Evolutionary conservation across 768 basidiomycete genomes (phyloP).

Genomic region (Favolaschia claudopus): DNA sequence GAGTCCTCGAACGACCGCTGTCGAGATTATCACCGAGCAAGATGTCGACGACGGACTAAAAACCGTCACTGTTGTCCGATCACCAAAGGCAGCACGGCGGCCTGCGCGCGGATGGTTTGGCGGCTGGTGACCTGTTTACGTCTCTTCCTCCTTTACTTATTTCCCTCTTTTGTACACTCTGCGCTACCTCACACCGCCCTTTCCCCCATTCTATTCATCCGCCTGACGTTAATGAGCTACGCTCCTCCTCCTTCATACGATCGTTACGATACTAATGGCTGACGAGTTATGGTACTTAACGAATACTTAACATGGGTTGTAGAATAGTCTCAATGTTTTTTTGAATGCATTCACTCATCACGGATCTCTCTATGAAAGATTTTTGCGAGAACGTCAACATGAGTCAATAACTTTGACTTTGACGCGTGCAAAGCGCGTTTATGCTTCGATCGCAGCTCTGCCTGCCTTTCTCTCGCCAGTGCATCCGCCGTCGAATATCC

Average conservation of each 20-base stretch:
- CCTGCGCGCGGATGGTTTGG: slow-evolving; percentile 67
- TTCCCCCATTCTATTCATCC: slow-evolving; percentile 18
- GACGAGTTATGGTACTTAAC: slow-evolving; percentile 14
- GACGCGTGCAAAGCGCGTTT: slow-evolving; percentile 12
- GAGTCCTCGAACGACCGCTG: slow-evolving; percentile 77
- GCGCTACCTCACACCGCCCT: slow-evolving; percentile 15
- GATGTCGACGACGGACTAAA: slow-evolving; percentile 52
- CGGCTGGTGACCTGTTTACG: slow-evolving; percentile 55
- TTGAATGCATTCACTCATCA: slow-evolving; percentile 20
- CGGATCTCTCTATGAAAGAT: background rate
- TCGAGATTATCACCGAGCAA: slow-evolving; percentile 73
- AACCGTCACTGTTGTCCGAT: slow-evolving; percentile 51
- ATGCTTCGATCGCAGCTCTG: slow-evolving; percentile 14
- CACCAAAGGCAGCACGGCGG: slow-evolving; percentile 53
- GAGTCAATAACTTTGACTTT: slow-evolving; percentile 7
- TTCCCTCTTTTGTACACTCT: slow-evolving; percentile 39
- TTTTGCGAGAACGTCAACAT: background rate
- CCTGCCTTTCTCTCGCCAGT: slow-evolving; percentile 4
- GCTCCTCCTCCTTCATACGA: slow-evolving; percentile 23
- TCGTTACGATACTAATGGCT: slow-evolving; percentile 29
- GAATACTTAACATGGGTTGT: slow-evolving; percentile 23
- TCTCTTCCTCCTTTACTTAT: slow-evolving; percentile 41
- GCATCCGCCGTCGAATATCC: slow-evolving; percentile 13
- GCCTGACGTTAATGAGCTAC: slow-evolving; percentile 23
- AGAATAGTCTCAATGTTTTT: slow-evolving; percentile 18